phyloP scores from a whole-genome alignment of 306 rosid species.

The Castanea mollissima region DNA sequence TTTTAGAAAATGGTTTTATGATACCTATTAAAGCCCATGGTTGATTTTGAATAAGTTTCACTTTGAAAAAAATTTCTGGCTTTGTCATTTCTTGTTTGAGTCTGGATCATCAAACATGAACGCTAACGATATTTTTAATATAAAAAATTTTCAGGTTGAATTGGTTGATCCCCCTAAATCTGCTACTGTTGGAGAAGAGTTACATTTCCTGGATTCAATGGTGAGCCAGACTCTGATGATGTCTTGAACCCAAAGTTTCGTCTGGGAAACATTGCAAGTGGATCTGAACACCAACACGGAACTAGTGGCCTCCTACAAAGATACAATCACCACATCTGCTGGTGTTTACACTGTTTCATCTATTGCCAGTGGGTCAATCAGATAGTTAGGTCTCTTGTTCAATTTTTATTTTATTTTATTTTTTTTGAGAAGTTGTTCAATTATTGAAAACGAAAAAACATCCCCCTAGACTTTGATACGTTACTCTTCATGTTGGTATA shows the following conservation, averaged over 20 bases:
- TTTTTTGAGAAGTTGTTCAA: too few species aligned
- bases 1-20: background rate
- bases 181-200: constrained; percentile 76
- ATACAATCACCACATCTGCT: constrained; percentile 72
- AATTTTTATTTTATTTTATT: too few species aligned
- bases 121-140: background rate
- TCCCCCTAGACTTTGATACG: too few species aligned
- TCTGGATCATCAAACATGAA: background rate
- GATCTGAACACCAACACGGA: constrained; percentile 54
- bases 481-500: too few species aligned
- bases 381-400: constrained; percentile 33
- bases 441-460: too few species aligned
- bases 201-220: constrained; percentile 59
- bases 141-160: constrained; percentile 50
- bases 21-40: background rate
- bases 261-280: constrained; percentile 90
- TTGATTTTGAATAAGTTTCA: background rate
- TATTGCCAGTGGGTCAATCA: constrained; percentile 54
- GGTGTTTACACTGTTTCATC: constrained; percentile 84
- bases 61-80: background rate
- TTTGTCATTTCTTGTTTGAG: background rate
- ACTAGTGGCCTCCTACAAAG: constrained; percentile 70
- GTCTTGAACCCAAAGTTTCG: constrained; percentile 72
- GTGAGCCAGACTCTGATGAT: constrained; percentile 56
- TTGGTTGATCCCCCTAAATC: constrained; percentile 78